Evolutionary conservation across 495 filamentous ascomycete species (phyloP), one percentile per base, ranked within the genome.

Genomic region (Daldinia vernicosa): DNA sequence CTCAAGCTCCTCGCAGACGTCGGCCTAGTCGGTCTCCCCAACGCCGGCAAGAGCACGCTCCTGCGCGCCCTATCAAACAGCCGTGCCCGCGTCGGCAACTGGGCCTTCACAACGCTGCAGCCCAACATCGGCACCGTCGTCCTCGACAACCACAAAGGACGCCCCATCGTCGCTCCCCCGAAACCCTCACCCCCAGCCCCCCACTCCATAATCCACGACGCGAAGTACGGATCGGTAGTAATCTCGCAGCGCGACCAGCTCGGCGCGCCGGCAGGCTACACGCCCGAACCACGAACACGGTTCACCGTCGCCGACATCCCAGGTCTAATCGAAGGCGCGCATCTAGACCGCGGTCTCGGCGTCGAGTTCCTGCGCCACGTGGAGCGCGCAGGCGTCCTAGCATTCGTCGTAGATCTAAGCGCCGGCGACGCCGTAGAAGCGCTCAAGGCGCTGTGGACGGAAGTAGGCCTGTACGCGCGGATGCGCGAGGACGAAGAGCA

Each of bases 291-390:
- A 3, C 84, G 93, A 11, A 93, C 90, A 0, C 86, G 90, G 33
- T 97, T 98, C 78, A 97, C 94, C 6, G 91, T 99, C 65, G 95
- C 95, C 6, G 95, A 99, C 78, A 98, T 99, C 65, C 95, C 95
- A 11, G 95, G 95, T 9, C 81, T 99, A 54, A 91, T 99, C 62
- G 87, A 93, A 72, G 92, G 91, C 72, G 95, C 95, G 0, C 94
- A 98, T 81, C 84, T 97, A 5, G 94, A 98, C 80, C 91, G 92
- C 66, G 95, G 95, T 0, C 86, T 99, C 9, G 95, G 95, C 0
- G 89, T 97, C 17, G 93, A 91, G 24, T 99, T 99, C 75, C 83
- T 99, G 24, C 90, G 96, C 7, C 95, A 99, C 78, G 91, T 98
- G 35, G 95, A 99, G 81, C 89, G 95, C 15, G 96, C 95, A 3